Percentiles rank a stretch among this genome's conserved stretches.
Conservation (phyloP, 176 grass and related monocot genomes). For the Calamus simplicifolius region DNA sequence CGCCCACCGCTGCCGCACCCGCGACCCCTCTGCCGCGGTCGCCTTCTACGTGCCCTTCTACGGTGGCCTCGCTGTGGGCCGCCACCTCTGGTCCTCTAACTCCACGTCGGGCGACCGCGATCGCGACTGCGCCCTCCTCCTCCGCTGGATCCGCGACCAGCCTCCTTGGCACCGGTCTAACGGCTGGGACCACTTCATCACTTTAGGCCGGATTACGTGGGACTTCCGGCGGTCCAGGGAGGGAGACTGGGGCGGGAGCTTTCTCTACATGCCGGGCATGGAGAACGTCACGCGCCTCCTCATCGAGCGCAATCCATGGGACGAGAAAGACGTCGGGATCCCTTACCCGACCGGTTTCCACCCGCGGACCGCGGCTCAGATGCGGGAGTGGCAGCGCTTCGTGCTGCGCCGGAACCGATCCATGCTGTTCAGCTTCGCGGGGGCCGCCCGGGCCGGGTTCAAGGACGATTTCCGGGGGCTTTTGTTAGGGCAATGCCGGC, state of each 20-base stretch:
- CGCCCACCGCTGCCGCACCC: slow-evolving; percentile 63
- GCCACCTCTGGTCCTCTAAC: slow-evolving; percentile 55
- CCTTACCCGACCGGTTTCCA: slow-evolving; percentile 90
- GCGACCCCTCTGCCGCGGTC: slow-evolving; percentile 35
- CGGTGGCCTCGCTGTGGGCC: slow-evolving; percentile 56
- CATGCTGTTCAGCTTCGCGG: slow-evolving; percentile 62
- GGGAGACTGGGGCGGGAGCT: slow-evolving; percentile 60
- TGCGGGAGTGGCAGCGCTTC: slow-evolving; percentile 57
- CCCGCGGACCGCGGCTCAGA: slow-evolving; percentile 38
- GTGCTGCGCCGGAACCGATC: slow-evolving; percentile 33
- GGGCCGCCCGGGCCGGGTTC: slow-evolving; percentile 47
- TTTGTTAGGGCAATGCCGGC: slow-evolving; percentile 57
- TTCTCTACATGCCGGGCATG: slow-evolving; percentile 56
- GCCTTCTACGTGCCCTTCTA: slow-evolving; percentile 93
- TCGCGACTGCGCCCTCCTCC: slow-evolving; percentile 33
- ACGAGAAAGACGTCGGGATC: slow-evolving; percentile 52
- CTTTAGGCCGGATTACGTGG: slow-evolving; percentile 83
- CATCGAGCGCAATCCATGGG: slow-evolving; percentile 48
- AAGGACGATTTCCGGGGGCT: slow-evolving; percentile 60
- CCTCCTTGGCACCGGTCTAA: slow-evolving; percentile 39
- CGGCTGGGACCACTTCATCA: slow-evolving; percentile 78
- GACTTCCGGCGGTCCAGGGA: slow-evolving; percentile 62
- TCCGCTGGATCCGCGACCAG: slow-evolving; percentile 57
- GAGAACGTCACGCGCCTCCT: slow-evolving; percentile 62
- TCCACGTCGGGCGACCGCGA: slow-evolving; percentile 45